Evolutionary conservation across 2,329 filamentous ascomycete species (phyloP), one percentile per base, ranked within the genome.

Genomic region (Bipolaris gigantea): DNA sequence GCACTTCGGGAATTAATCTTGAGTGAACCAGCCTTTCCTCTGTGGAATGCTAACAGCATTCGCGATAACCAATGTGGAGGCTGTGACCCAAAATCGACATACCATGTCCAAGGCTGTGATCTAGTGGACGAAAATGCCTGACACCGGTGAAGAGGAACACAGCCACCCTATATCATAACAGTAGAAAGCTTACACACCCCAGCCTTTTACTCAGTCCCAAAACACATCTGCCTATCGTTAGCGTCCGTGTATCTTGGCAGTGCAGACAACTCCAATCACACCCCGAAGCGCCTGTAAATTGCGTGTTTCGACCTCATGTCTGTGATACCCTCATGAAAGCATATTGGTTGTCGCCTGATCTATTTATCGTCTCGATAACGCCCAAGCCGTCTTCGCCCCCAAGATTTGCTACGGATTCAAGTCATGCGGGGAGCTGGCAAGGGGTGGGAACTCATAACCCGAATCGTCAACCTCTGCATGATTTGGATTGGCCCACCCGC

Each of bases 101-200:
- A 77, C 36, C 7, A 38, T 19, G 73, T 81, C 1, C 65, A 67
- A 0, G 80, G 80, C 0, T 79, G 81, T 47, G 75, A 81, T 55
- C 52, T 83, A 2, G 66, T 77, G 54, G 55, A 66, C 5, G 60
- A 70, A 70, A 39, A 67, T 71, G 59, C 67, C 58, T 11, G 59
- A 69, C 33, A 59, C 70, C 18, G 50, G 54, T 16, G 63, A 71
- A n/a, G 71, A 43, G 69, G 72, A 3, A 59, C 72, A 8, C 64
- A 73, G 18, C 73, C 76, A 65, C 81, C 59, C 66, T 80, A 2
- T 76, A 81, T 47, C 66, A 71, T 0, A 69, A 66, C 18, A 78
- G 80, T 33, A 55, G 70, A 69, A 2, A 69, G 62, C 6, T n/a
- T 15, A 39, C 36, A 39, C 5, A 21, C 9, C 18, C 13, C 11